A percentile compares a stretch with the other conserved stretches of the same genome.
phyloP scores from a whole-genome alignment of 768 basidiomycete species.

The Plicaturopsis crispa region DNA sequence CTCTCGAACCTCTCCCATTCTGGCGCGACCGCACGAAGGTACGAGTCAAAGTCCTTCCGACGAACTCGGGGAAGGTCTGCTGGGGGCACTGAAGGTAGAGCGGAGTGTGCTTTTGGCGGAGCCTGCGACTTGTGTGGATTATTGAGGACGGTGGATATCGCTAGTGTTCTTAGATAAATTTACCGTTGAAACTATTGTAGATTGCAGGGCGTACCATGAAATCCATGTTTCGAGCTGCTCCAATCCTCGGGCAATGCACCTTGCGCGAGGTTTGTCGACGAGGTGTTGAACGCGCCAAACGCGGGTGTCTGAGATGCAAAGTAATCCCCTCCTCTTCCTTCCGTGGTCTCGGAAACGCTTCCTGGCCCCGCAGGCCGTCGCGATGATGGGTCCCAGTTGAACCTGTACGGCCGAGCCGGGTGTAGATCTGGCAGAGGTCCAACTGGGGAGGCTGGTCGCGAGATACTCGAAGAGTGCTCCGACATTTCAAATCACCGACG shows the following conservation, averaged over 20 bases:
- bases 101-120: slow-evolving; percentile 83
- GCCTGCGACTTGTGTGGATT: slow-evolving; percentile 80
- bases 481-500: too few relatives aligned
- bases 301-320: slow-evolving; percentile 40
- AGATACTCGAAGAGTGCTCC: slow-evolving; percentile 42
- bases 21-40: slow-evolving; percentile 60
- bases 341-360: slow-evolving; percentile 71
- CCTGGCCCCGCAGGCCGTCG: slow-evolving; percentile 50
- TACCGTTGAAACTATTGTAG: too few relatives aligned
- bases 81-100: slow-evolving; percentile 62
- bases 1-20: slow-evolving; percentile 76
- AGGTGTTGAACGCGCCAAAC: slow-evolving; percentile 38
- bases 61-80: slow-evolving; percentile 76
- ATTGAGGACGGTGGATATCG: slow-evolving; percentile 90
- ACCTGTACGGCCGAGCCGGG: slow-evolving; percentile 57
- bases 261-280: slow-evolving; percentile 37
- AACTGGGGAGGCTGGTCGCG: slow-evolving; percentile 51
- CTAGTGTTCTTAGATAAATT: too few relatives aligned
- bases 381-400: slow-evolving; percentile 64
- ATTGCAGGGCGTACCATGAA: slow-evolving; percentile 59
- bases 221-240: slow-evolving; percentile 80
- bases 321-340: slow-evolving; percentile 55
- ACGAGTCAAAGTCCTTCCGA: slow-evolving; percentile 79
- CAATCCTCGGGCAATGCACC: slow-evolving; percentile 55
- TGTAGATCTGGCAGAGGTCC: slow-evolving; percentile 33